Evolutionary conservation across 331 rosid species (phyloP), one percentile per base, ranked within the genome.

Genomic region (Arachis monticola): DNA sequence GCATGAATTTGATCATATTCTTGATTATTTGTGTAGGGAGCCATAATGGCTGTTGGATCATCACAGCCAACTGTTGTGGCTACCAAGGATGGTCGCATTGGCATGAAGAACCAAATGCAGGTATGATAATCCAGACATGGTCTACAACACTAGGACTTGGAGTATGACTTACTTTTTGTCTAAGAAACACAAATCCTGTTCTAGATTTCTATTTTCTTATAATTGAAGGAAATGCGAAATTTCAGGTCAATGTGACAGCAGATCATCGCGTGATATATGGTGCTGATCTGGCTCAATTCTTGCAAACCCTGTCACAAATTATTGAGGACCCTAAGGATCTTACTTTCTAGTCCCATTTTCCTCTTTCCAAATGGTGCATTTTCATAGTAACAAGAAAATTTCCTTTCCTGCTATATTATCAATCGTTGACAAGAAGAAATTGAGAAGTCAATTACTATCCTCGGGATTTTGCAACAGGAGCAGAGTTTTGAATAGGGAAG

Each of bases 191-290:
- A 69, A 31, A 68, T 74, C 40, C 32, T 44, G 31, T 7, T 60
- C 70, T 53, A 69, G 58, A 66, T 10, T 77, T 73, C 13, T 58
- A 73, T 46, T 76, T 77, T 77, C 60, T 78, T 70, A 76, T 72
- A 44, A 73, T 45, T 70, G 63, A 72, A 66, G 41, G 41, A 68
- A 59, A 32, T 73, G 56, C 56, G 77, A 77, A 50, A 69, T 31
- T 84, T 61, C 89, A 95, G 99, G 97, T 92, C 67, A 95, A 92
- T 83, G 88, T 95, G 66, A 95, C 99, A 0, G 99, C 99, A 13
- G 99, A 95, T 82, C 99, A 95, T 81, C 92, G 99, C 12, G 88
- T 95, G 64, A 92, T 95, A 78, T 95, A 95, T 3, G 97, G 99
- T 50, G 86, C 98, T 38, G 97, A 95, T 77, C 88, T 95, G 58